Base-by-base conservation (phyloP, 768 basidiomycete genomes). In the Boletus subcaerulescens region DNA sequence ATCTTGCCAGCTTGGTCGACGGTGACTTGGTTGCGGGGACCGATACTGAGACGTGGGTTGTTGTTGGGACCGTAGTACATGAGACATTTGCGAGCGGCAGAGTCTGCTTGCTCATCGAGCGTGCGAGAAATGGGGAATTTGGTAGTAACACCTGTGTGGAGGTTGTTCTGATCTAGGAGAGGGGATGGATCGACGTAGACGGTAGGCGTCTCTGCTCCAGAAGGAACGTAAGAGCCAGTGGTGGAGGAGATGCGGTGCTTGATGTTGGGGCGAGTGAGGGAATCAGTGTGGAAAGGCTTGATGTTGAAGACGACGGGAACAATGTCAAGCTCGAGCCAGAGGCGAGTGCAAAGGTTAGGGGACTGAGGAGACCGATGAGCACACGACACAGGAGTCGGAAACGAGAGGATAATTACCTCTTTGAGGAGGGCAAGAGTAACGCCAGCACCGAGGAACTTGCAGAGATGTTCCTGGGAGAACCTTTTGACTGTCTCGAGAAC, bases 1-100 rank as follows among this genome's bases (percentile, higher is more conserved):
- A 95, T 91, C 71, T 89, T 88, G 9, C 91, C 91, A 39, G 77
- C 90, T 33, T 89, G 85, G 65, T 95, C 93, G 46, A 95, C 93
- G 48, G 85, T 81, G 60, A 95, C 93, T 63, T 90, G 87, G 70
- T 95, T 92, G 60, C 89, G 85, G 44, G 87, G 80, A 6, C 87
- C 91, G 65, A 93, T 92, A 67, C 75, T 82, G 26, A 93, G 79
- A 60, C 91, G 86, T 22, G 91, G 91, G 71, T 90, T 91, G 74
- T 92, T 91, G 61, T 78, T 79, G 18, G 90, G 89, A 18, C 89
- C 89, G 61, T 82, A 91, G 71, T 86, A 83, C 87, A 91, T 86
- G 68, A 92, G 71, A 63, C 84, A 85, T 68, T 93, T 93, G 67
- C 91, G 86, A 33, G 86, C 91, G 6, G 89, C 91, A 36, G 89